Base-by-base conservation (phyloP, 345 rosid genomes). In the Aquilaria malaccensis region DNA sequence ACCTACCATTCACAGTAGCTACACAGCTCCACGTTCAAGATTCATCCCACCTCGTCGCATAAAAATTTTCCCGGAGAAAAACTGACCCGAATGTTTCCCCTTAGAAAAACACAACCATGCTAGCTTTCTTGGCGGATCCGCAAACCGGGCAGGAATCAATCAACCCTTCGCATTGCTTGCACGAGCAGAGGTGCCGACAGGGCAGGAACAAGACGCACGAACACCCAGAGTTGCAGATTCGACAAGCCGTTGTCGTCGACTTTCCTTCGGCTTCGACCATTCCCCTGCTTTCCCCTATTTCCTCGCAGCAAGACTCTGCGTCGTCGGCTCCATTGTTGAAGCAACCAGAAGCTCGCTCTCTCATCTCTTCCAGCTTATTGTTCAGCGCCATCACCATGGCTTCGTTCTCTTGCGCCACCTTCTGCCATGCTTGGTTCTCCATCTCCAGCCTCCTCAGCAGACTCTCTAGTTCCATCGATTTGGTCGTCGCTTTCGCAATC, bases 111-210 rank as follows among this genome's bases (percentile, higher is more conserved):
- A 87, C 64, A 33, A 87, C 97, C 77, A 90, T 80, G 58, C 70
- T 79, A 9, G 84, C 85, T 55, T 87, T 88, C 90, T 86, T 93
- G 2, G 70, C 77, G 13, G 82, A 66, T 67, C 43, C 74, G 70
- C 98, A 93, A 33, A 87, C 73, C 3, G 96, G 98, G 62, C 98
- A 93, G 48, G 71, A 65, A 69, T 71, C 82, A 50, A 87, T 79
- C 52, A 77, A 67, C 7, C 63, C 70, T 33, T 79, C 88, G 48
- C 98, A 93, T 3, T 60, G 65, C 32, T 68, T 73, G 72, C 98
- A 93, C 31, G 92, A 72, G 73, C 92, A 85, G 32, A 93, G 86
- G 75, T 93, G 98, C 73, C 96, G 83, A 68, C 98, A 93, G 57
- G 98, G 98, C 68, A 93, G 78, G 71, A 93, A 85, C 83, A 93